A percentile compares a stretch with the other conserved stretches of the same genome.
Conservation (phyloP, 225 moss, liverwort and hornwort species). For the Physcomitrium patens region DNA sequence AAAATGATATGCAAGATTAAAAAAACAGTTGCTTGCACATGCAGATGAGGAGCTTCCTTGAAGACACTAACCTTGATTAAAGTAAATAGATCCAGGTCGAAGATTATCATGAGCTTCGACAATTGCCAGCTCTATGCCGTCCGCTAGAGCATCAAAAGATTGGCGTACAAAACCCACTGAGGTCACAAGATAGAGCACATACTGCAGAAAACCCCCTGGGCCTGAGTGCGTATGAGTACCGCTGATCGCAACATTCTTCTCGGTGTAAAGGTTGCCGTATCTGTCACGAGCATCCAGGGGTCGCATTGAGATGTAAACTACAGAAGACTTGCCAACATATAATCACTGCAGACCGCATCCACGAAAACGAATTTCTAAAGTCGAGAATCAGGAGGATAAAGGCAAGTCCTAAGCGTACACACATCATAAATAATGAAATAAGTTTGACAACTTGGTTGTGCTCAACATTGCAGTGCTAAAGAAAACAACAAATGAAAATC, state of each 20-base stretch:
- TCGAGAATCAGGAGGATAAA: not conserved
- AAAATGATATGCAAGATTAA: slow-evolving; percentile 13
- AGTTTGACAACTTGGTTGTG: slow-evolving; percentile 8
- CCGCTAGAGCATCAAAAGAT: slow-evolving; percentile 90
- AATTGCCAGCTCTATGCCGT: slow-evolving; percentile 89
- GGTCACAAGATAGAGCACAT: slow-evolving; percentile 89
- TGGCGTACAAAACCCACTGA: slow-evolving; percentile 94
- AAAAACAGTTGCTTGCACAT: slow-evolving; percentile 14
- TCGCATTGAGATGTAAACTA: slow-evolving; percentile 15
- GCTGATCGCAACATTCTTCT: slow-evolving; percentile 90
- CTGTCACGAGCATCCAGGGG: slow-evolving; percentile 47
- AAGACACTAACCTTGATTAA: slow-evolving; percentile 61
- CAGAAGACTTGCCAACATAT: slow-evolving; percentile 7
- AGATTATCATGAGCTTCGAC: slow-evolving; percentile 92
- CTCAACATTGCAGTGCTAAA: not conserved
- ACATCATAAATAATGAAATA: not conserved
- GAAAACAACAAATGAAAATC: slow-evolving; percentile 1
- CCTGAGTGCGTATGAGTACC: slow-evolving; percentile 97
- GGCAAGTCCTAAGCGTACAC: not conserved
- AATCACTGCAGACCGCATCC: not conserved
- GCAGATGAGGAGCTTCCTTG: slow-evolving; percentile 6
- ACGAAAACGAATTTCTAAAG: slow-evolving; percentile 3
- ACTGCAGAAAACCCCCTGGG: slow-evolving; percentile 97
- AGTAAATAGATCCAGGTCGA: slow-evolving; percentile 80
- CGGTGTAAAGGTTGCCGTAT: slow-evolving; percentile 83